Base-by-base conservation (phyloP, 768 basidiomycete genomes). In the Kwoniella sp. region DNA sequence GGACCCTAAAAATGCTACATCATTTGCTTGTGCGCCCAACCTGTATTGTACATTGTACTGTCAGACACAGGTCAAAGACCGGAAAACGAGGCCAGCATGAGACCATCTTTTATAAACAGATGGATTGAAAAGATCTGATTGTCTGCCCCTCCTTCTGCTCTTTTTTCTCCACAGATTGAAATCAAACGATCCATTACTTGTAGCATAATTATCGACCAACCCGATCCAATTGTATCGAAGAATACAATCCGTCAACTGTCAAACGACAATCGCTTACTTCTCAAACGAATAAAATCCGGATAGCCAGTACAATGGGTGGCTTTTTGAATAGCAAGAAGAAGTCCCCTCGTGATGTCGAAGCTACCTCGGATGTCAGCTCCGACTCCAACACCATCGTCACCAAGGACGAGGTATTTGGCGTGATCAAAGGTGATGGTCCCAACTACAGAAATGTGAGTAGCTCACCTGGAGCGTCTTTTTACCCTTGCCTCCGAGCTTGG, bases 381-480 rank as follows among this genome's bases (percentile, higher is more conserved):
- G 40, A 44, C 40, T 44, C 40, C 17, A 9, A 49, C 22, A 49
- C 48, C 22, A 49, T 49, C 9, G 21, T 49, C 22, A 49, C 48
- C 22, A 55, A 68, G 7, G 70, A 71, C 55, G 70, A 68, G 7
- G 70, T 71, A 6, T 71, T 64, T 62, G 70, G 70, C 1, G 58
- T 54, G 33, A 56, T 71, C 30, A 61, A 67, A 22, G 64, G 51
- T 19, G 60, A 68, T 53, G 65, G 70, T 21, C 67, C 70, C 21
- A 68, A 68, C 51, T 71, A 68, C 56, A 37, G 65, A 30, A 64
- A 57, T 29, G 49, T 71, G 36, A 56, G 67, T 49, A 24, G 48
- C 48, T 49, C 33, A 5, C 33, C 33, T 33, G 33, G 33, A 33
- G 33, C 33, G 5, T 33, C 21, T 52, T 52, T 17, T 17, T 52